A percentile compares a stretch with the other conserved stretches of the same genome.
These are phyloP conservation scores for Gossypium aridum DNA, from an alignment of 441 rosid genomes.

Conservation along the genomic window DNA sequence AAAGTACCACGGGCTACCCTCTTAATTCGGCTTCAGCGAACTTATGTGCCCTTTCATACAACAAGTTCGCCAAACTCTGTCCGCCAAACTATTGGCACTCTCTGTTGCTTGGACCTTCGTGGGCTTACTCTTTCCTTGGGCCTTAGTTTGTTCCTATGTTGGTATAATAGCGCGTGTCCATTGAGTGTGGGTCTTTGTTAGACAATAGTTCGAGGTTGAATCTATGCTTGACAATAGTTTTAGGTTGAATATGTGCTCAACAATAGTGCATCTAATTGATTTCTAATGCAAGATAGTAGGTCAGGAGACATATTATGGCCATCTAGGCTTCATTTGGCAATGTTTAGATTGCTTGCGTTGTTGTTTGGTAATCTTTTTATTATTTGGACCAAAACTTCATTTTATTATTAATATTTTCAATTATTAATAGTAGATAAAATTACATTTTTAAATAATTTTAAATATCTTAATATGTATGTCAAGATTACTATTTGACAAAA, in stretches of 20 bases:
- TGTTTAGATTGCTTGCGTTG: background rate
- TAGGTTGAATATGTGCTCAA: background rate
- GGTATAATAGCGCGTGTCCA: background rate
- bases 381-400: background rate
- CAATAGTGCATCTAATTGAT: background rate
- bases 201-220: background rate
- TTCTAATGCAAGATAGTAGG: background rate
- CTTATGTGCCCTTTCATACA: too few relatives aligned
- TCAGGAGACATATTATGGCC: background rate
- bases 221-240: background rate
- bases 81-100: background rate
- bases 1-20: too few relatives aligned
- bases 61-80: too few relatives aligned
- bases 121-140: background rate
- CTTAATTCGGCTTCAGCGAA: too few relatives aligned
- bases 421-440: background rate
- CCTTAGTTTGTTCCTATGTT: background rate
- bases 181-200: background rate
- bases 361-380: background rate
- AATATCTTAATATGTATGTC: background rate
- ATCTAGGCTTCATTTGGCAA: background rate
- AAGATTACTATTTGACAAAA: background rate
- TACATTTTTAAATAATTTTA: background rate
- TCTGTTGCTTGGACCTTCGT: background rate
- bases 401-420: background rate